These are phyloP conservation scores for Colletotrichum navitas DNA, from an alignment of 2,329 filamentous ascomycete species.

Conservation along the genomic window DNA sequence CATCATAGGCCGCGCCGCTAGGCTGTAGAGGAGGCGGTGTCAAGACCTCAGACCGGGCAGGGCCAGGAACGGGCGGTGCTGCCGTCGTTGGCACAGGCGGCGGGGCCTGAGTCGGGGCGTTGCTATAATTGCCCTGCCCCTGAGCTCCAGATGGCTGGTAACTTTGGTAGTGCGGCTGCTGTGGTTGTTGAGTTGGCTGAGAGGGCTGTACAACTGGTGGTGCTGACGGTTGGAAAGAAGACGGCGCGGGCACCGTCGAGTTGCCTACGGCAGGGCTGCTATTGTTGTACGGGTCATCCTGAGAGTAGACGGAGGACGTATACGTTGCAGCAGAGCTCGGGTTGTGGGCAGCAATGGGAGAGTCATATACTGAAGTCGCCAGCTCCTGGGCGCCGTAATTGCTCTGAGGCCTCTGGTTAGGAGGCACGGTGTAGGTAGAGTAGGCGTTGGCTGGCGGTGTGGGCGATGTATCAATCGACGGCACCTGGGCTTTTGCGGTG, in stretches of 20 bases:
- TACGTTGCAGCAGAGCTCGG: conserved; percentile 59
- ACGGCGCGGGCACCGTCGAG: conserved; percentile 48
- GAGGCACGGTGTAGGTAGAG: conserved; percentile 61
- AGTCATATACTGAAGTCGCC: conserved; percentile 82
- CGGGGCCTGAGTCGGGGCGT: conserved; percentile 45
- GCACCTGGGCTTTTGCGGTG: conserved; percentile 61
- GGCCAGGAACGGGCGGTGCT: conserved; percentile 56
- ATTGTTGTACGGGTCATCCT: conserved; percentile 64
- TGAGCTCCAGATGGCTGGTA: conserved; percentile 54
- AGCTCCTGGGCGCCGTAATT: conserved; percentile 83
- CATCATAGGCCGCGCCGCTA: conserved; percentile 61
- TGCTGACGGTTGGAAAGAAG: conserved; percentile 41
- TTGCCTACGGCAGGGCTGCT: conserved; percentile 48
- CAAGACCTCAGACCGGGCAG: conserved; percentile 43
- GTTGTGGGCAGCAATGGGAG: conserved; percentile 71
- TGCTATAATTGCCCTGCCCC: conserved; percentile 49
- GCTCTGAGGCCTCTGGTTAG: conserved; percentile 71
- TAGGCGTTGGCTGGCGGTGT: conserved; percentile 65
- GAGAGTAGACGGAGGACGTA: conserved; percentile 61
- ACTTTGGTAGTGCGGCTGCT: conserved; percentile 55
- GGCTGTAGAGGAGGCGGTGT: conserved; percentile 60
- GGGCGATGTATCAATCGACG: conserved; percentile 64
- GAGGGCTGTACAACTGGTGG: conserved; percentile 38
- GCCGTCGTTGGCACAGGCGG: conserved; percentile 53
- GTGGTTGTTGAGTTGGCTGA: conserved; percentile 48